Evolutionary conservation across 192 early-diverging fungal species (phyloP), one percentile per base, ranked within the genome.

Genomic region (Bifiguratus adelaidae): DNA sequence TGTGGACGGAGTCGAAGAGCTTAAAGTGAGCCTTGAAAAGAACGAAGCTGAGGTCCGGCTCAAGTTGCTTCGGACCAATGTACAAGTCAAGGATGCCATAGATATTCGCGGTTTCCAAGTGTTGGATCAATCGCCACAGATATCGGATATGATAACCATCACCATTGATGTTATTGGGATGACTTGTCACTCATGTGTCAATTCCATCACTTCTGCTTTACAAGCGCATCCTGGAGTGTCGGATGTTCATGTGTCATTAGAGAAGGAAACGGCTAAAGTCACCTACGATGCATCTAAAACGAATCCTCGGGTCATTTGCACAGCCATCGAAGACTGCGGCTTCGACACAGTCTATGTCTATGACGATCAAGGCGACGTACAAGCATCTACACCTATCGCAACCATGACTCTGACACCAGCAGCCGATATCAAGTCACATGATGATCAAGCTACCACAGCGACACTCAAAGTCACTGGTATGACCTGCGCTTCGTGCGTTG

Each of bases 401-500:
- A 3, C 36, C 16, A 9, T 8, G 38, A 43, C n/a, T 23, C 7
- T 15, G 9, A 4, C 33, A 15, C 6, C 22, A 37, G 9, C 9
- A 3, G 22, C 15, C 32, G 21, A 24, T 18, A 3, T n/a, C 18
- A 16, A 12, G 28, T 22, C 47, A 48, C 11, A 18, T 36, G 9
- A 29, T 22, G n/a, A n/a, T n/a, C 13, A 20, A 9, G 6, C 12
- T 16, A 2, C 25, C 38, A 4, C 18, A 3, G 37, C 38, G 2
- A 38, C 35, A 6, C 53, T 95, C 8, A 73, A 85, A 48, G 74
- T 98, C 18, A 73, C 63, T 19, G 95, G 95, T 4, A 98, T 98
- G 95, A 94, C 95, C 25, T 97, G 94, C 67, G 79, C 92, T 4
- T 84, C 85, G 3, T 98, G 95, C 65, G 93, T 98, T 0, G 76